A percentile compares a stretch with the other conserved stretches of the same genome.
phyloP scores from a whole-genome alignment of 2,329 filamentous ascomycete species.

The Aureobasidium namibiae region DNA sequence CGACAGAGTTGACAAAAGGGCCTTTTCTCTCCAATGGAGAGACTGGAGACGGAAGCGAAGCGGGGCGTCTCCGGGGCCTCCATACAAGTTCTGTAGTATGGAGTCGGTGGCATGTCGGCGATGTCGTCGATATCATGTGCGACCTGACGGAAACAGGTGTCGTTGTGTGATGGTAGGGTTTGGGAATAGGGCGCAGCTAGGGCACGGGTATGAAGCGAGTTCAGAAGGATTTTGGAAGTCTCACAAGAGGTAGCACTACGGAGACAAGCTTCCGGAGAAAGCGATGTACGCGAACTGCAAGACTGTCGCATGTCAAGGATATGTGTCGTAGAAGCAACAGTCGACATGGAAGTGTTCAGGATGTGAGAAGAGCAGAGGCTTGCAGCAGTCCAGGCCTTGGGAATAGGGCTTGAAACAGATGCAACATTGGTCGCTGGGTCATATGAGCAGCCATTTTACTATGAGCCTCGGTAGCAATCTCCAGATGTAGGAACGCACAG shows the following conservation, averaged over 20 bases:
- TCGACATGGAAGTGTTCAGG: background rate
- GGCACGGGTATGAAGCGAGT: background rate
- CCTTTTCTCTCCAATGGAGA: background rate
- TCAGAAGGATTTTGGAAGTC: background rate
- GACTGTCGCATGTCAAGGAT: no score
- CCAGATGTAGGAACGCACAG: conserved; percentile 9
- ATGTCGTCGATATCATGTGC: background rate
- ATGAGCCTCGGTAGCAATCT: conserved; percentile 7
- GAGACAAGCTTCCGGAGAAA: background rate
- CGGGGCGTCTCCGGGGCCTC: background rate
- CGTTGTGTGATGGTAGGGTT: background rate
- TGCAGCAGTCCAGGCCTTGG: background rate
- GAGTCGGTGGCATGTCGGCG: conserved; percentile 8
- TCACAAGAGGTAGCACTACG: background rate
- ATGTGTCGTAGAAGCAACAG: background rate
- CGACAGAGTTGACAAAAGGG: background rate
- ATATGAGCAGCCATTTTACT: background rate
- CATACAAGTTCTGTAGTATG: background rate
- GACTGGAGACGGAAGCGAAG: conserved; percentile 1
- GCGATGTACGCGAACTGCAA: background rate
- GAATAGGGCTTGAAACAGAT: background rate
- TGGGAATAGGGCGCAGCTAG: background rate
- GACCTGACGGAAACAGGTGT: background rate
- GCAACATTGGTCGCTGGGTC: background rate
- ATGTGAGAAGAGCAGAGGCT: background rate